Percentiles rank a stretch among this genome's conserved stretches.
Evolutionary conservation across 2,329 filamentous ascomycete genomes (phyloP).

Genomic region (Boeremia lycopersici): DNA sequence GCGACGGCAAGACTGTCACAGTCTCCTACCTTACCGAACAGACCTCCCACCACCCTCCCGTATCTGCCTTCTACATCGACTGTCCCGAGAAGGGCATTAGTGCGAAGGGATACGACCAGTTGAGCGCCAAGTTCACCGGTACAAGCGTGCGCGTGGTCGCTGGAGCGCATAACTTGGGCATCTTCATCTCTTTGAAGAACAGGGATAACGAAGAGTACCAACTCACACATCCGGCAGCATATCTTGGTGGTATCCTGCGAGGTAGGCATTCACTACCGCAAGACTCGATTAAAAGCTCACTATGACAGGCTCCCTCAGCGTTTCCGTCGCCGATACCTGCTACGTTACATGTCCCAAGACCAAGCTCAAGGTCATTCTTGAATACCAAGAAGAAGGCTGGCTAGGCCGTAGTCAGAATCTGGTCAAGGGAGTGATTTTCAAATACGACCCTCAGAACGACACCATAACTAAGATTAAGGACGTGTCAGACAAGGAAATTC

Average conservation of each 20-base stretch:
- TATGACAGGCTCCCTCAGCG: constrained; percentile 70
- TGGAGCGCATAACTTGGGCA: constrained; percentile 91
- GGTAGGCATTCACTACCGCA: constrained; percentile 48
- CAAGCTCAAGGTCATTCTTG: constrained; percentile 86
- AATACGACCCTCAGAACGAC: constrained; percentile 86
- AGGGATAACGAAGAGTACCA: constrained; percentile 90
- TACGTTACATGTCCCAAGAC: constrained; percentile 91
- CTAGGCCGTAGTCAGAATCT: constrained; percentile 89
- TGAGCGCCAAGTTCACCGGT: constrained; percentile 96
- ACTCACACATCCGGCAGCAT: constrained; percentile 91
- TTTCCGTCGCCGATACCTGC: constrained; percentile 88
- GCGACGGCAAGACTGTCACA: constrained; percentile 64
- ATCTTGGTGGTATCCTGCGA: constrained; percentile 84
- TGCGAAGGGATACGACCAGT: constrained; percentile 91
- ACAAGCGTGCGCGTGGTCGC: constrained; percentile 91
- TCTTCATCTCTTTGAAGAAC: constrained; percentile 86
- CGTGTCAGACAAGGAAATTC: constrained; percentile 81
- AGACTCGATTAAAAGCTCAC: constrained; percentile 14
- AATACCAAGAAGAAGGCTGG: constrained; percentile 96
- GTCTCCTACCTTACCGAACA: constrained; percentile 97
- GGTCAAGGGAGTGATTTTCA: constrained; percentile 89
- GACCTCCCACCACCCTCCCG: constrained; percentile 95
- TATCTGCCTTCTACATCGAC: constrained; percentile 92
- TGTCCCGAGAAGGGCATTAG: constrained; percentile 89
- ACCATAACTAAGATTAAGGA: constrained; percentile 80